phyloP scores from a whole-genome alignment of 1,284 basidiomycete genomes.

The Leccinum fallax region DNA sequence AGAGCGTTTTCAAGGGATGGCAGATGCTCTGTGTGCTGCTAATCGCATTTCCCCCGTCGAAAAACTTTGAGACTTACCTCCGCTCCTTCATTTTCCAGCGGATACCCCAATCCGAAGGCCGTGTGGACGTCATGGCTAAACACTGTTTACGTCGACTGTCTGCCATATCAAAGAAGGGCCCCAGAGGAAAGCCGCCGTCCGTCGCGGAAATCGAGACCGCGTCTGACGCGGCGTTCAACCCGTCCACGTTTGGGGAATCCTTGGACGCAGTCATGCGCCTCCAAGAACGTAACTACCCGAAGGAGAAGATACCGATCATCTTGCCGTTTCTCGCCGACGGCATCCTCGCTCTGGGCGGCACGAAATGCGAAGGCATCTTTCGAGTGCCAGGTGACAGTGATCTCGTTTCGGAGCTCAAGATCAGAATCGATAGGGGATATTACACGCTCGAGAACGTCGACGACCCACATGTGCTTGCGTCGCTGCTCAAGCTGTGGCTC shows the following conservation, averaged over 20 bases:
- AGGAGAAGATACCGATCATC: slow-evolving; percentile 85
- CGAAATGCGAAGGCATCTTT: slow-evolving; percentile 86
- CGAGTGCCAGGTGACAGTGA: slow-evolving; percentile 88
- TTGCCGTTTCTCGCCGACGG: slow-evolving; percentile 90
- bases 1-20: slow-evolving; percentile 87
- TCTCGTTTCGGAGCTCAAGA: slow-evolving; percentile 80
- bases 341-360: slow-evolving; percentile 84
- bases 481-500: slow-evolving; percentile 89
- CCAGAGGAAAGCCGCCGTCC: slow-evolving; percentile 79
- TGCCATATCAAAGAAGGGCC: slow-evolving; percentile 77
- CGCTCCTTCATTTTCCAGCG: slow-evolving; percentile 74
- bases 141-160: slow-evolving; percentile 77
- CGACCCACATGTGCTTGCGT: slow-evolving; percentile 86
- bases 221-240: slow-evolving; percentile 90
- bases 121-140: slow-evolving; percentile 87
- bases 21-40: slow-evolving; percentile 87
- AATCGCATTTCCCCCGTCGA: slow-evolving; percentile 87
- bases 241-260: slow-evolving; percentile 89
- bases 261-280: slow-evolving; percentile 81
- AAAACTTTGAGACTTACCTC: slow-evolving; percentile 85
- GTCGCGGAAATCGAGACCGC: slow-evolving; percentile 87
- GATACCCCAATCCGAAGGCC: slow-evolving; percentile 65
- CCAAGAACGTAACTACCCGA: slow-evolving; percentile 83
- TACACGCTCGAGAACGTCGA: slow-evolving; percentile 87
- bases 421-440: slow-evolving; percentile 87